Conservation (phyloP, 495 filamentous ascomycete species). For the Aspergillus homomorphus region DNA sequence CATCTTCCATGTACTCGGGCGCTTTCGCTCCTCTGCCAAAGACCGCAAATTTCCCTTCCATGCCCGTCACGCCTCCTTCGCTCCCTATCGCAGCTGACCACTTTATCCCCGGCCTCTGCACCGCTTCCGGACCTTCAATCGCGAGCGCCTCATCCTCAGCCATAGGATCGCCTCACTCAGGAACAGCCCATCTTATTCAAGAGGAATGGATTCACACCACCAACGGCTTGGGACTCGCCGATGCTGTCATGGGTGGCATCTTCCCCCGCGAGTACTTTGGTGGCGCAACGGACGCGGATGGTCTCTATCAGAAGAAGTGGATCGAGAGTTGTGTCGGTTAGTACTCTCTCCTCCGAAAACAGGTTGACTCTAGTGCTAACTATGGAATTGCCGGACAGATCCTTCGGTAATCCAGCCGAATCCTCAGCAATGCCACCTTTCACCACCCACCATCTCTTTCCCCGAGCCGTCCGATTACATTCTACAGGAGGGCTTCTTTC, state of each 20-base stretch:
- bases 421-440: slow-evolving; percentile 23
- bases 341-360: slow-evolving; percentile 40
- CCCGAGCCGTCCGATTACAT: slow-evolving; percentile 29
- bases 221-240: slow-evolving; percentile 63
- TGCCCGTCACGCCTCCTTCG: slow-evolving; percentile 38
- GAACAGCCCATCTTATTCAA: slow-evolving; percentile 56
- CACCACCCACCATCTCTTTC: slow-evolving; percentile 34
- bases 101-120: slow-evolving; percentile 60
- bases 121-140: slow-evolving; percentile 69
- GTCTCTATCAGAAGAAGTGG: slow-evolving; percentile 56
- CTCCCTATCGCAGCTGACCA: slow-evolving; percentile 35
- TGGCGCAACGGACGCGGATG: slow-evolving; percentile 34
- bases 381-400: slow-evolving; percentile 37
- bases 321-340: slow-evolving; percentile 73
- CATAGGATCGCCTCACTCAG: slow-evolving; percentile 76
- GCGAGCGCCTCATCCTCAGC: slow-evolving; percentile 72
- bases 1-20: slow-evolving; percentile 25
- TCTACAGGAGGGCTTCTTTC: slow-evolving; percentile 27
- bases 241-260: slow-evolving; percentile 60
- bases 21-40: slow-evolving; percentile 30
- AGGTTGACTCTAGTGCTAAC: slow-evolving; percentile 11
- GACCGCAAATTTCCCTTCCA: slow-evolving; percentile 30
- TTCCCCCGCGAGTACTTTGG: slow-evolving; percentile 50
- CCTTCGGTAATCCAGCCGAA: slow-evolving; percentile 57
- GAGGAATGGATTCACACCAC: slow-evolving; percentile 60